A percentile compares a stretch with the other conserved stretches of the same genome.
Conservation (phyloP, 345 rosid species). For the Pelargonium nanum region DNA sequence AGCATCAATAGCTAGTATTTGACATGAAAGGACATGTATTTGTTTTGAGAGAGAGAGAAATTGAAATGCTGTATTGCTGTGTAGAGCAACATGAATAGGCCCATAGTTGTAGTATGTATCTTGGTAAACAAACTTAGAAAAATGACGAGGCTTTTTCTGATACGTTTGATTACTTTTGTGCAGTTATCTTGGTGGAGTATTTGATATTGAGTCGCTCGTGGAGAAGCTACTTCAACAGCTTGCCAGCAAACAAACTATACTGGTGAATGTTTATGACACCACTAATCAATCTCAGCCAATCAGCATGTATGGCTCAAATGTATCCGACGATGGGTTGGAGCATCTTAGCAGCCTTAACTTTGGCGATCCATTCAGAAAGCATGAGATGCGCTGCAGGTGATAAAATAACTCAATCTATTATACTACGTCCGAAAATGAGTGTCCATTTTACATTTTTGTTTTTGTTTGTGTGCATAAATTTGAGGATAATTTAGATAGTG, state of each 20-base stretch:
- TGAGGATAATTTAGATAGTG: no score
- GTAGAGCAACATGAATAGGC: no score
- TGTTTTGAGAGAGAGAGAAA: no score
- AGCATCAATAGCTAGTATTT: no score
- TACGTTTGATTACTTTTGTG: slow-evolving; percentile 11
- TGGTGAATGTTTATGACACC: slow-evolving; percentile 80
- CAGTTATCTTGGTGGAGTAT: slow-evolving; percentile 94
- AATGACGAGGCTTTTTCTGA: slow-evolving; percentile 7
- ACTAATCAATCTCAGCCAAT: slow-evolving; percentile 59
- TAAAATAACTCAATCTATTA: background rate
- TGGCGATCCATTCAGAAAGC: slow-evolving; percentile 91
- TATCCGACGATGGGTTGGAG: slow-evolving; percentile 45
- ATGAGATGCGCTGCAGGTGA: slow-evolving; percentile 99
- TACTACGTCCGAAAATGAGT: no score
- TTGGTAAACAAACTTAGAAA: no score
- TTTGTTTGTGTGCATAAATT: no score
- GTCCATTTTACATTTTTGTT: no score
- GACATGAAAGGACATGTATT: no score
- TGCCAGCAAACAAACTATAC: slow-evolving; percentile 86
- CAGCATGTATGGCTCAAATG: slow-evolving; percentile 89
- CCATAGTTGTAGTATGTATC: no score
- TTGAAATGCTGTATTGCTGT: no score
- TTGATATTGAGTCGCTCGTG: slow-evolving; percentile 80
- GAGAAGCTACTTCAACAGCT: slow-evolving; percentile 94
- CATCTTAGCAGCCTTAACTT: slow-evolving; percentile 62